A percentile compares a stretch with the other conserved stretches of the same genome.
phyloP scores from a whole-genome alignment of 2,329 filamentous ascomycete genomes.

The Venturiaceae sp. region DNA sequence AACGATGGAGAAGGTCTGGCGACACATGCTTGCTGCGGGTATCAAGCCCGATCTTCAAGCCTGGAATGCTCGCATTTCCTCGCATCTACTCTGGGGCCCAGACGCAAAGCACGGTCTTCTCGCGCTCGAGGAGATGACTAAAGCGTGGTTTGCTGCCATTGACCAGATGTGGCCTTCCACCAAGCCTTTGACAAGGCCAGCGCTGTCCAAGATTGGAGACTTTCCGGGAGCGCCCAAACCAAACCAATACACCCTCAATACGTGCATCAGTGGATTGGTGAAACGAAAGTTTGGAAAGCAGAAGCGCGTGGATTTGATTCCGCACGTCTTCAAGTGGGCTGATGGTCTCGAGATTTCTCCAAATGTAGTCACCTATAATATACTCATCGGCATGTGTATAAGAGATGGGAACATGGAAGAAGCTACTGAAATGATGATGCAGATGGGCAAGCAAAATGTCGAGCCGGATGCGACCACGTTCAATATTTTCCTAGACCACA shows the following conservation, averaged over 20 bases:
- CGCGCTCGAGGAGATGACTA: constrained; percentile 57
- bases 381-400: constrained; percentile 53
- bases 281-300: constrained; percentile 30
- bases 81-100: constrained; percentile 48
- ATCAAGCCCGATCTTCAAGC: constrained; percentile 52
- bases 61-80: constrained; percentile 63
- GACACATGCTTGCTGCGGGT: constrained; percentile 47
- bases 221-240: constrained; percentile 41
- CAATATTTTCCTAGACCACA: constrained; percentile 57
- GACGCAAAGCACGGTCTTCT: constrained; percentile 44
- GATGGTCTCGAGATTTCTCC: constrained; percentile 33
- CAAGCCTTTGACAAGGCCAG: constrained; percentile 2
- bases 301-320: constrained; percentile 24
- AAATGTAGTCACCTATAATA: constrained; percentile 51
- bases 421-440: constrained; percentile 42
- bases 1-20: constrained; percentile 60
- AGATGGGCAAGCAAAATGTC: constrained; percentile 49
- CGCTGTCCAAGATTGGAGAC: background rate
- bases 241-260: constrained; percentile 57
- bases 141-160: constrained; percentile 40
- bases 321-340: constrained; percentile 31
- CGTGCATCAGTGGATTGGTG: constrained; percentile 52
- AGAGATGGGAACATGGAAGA: constrained; percentile 37
- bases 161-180: constrained; percentile 11
- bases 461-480: constrained; percentile 60